Evolutionary conservation across 2,329 filamentous ascomycete species (phyloP).

Genomic region (Fusarium sp.): DNA sequence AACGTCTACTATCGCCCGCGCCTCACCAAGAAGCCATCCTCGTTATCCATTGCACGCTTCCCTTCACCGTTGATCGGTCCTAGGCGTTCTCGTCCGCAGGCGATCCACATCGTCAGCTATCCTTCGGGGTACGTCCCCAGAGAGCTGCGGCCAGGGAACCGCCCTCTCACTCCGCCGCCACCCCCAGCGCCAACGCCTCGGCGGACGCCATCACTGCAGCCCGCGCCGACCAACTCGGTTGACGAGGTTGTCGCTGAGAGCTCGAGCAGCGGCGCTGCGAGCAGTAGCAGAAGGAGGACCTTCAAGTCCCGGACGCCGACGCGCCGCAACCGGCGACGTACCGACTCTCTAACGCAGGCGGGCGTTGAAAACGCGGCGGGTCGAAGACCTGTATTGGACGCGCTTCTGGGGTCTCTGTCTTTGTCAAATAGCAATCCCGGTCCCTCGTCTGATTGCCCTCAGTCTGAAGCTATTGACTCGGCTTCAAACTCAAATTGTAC

Average conservation of each 20-base stretch:
- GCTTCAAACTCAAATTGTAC: conserved; percentile 11
- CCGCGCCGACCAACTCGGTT: conserved; percentile 24
- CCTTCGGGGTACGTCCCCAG: conserved; percentile 62
- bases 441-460: neutral
- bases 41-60: conserved; percentile 44
- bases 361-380: neutral
- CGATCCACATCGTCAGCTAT: conserved; percentile 61
- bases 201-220: conserved; percentile 42
- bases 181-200: conserved; percentile 26
- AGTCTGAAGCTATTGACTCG: conserved; percentile 29
- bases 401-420: conserved; percentile 32
- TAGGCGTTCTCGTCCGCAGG: conserved; percentile 57
- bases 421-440: conserved; percentile 19
- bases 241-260: conserved; percentile 6
- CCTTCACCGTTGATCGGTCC: conserved; percentile 59
- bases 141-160: conserved; percentile 56
- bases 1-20: conserved; percentile 50
- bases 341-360: neutral
- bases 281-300: conserved; percentile 30
- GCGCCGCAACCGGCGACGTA: conserved; percentile 17
- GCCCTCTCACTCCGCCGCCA: conserved; percentile 33
- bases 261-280: conserved; percentile 1
- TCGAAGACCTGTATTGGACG: conserved; percentile 20
- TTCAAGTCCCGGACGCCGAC: conserved; percentile 22
- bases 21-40: conserved; percentile 44